Base-by-base conservation (phyloP, 1,284 basidiomycete genomes). In the Microbotryomycetes sp. region DNA sequence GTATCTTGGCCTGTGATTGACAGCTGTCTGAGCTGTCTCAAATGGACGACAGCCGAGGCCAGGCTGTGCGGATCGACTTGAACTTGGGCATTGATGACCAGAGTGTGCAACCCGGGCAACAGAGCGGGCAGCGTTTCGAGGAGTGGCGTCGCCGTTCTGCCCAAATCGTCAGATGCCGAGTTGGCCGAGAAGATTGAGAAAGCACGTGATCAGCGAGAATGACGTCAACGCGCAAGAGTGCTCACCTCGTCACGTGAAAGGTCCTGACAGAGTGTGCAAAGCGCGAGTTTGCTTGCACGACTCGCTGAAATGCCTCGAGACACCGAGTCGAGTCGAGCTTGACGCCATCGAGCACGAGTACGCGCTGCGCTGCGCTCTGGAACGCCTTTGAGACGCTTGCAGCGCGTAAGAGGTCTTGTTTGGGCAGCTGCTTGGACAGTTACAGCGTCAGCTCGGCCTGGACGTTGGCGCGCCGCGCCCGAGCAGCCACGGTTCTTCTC, bases 1-100 rank as follows among this genome's bases (percentile, higher is more conserved):
- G 27, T 9, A 21, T 60, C 58, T 41, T 55, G 58, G 3, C 58
- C 58, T 31, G 50, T 21, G 21, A 60, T 47, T 1, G 31, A 3
- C 16, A 60, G 23, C 11, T 21, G 18, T 24, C 30, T 23, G 3
- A 60, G 53, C 1, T 23, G 21, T 0, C 26, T 46, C 26, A 18
- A 35, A 3, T 5, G 3, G 16, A 52, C 31, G 26, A 55, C 24
- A 23, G 55, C 13, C 16, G 5, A 9, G n/a, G 26, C 30, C 3
- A 54, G 27, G 11, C n/a, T 23, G 13, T 27, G 7, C 3, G 18
- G 15, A n/a, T 16, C 21, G 45, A 56, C 13, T 5, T 47, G n/a
- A 1, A 41, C 23, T 2, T 28, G 23, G 0, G 48, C 6, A 2
- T 31, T n/a, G 21, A 60, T 5, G 15, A 41, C 29, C 18, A 60